phyloP scores from a whole-genome alignment of 768 basidiomycete genomes.

The Lentinula lateritia region DNA sequence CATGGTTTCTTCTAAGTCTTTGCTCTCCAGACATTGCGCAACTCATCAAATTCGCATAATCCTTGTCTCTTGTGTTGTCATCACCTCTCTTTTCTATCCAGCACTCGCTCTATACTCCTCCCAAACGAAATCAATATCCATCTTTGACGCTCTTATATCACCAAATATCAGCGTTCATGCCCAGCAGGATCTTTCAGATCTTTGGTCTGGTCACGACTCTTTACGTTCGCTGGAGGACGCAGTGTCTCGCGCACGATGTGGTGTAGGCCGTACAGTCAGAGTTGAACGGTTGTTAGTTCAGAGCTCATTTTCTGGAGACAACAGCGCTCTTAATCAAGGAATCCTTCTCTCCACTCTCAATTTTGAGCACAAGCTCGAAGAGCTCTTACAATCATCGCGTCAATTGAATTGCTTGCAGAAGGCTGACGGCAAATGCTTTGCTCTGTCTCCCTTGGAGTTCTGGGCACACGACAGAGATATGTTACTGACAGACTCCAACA shows the following conservation, averaged over 20 bases:
- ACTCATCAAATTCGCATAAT: conserved; percentile 88
- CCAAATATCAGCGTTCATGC: conserved; percentile 48
- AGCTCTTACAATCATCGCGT: conserved; percentile 31
- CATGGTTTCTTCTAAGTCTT: conserved; percentile 7
- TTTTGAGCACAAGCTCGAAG: conserved; percentile 55
- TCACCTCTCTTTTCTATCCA: conserved; percentile 87
- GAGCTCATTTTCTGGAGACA: conserved; percentile 40
- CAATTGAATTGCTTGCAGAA: conserved; percentile 44
- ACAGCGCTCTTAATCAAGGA: conserved; percentile 52
- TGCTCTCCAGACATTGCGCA: conserved; percentile 65
- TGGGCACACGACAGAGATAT: conserved; percentile 61
- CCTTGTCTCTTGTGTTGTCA: conserved; percentile 81
- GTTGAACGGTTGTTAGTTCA: conserved; percentile 74
- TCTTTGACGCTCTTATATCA: conserved; percentile 60
- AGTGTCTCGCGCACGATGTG: conserved; percentile 66
- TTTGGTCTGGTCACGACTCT: conserved; percentile 64
- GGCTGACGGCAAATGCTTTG: conserved; percentile 53
- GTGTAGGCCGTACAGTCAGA: conserved; percentile 62
- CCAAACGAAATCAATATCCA: conserved; percentile 55
- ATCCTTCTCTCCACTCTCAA: conserved; percentile 60
- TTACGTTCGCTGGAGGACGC: conserved; percentile 67
- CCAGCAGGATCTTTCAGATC: conserved; percentile 59
- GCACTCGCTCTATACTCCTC: conserved; percentile 81
- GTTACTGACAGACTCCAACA: conserved; percentile 47
- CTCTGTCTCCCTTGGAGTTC: conserved; percentile 68